Evolutionary conservation across 2,329 filamentous ascomycete genomes (phyloP), one percentile per base, ranked within the genome.

Genomic region (Dothidotthia symphoricarpi): DNA sequence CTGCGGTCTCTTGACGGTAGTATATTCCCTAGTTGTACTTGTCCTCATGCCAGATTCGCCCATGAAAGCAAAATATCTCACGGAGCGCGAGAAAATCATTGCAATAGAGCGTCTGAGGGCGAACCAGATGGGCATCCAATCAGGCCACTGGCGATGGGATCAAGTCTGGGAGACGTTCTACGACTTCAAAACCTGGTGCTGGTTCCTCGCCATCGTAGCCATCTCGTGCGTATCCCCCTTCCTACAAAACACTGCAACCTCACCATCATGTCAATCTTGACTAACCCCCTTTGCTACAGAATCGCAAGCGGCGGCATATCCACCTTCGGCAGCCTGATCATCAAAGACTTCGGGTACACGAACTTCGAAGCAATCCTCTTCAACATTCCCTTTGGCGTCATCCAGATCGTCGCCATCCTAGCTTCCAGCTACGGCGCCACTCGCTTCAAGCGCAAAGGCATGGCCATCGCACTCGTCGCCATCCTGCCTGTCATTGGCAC

Each of bases 61-160:
- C 15, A 52, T 74, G 39, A 58, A 60, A 1, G 68, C 70, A 0
- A 53, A 49, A 24, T 53, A 45, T 11, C 17, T 59, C 11, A 53
- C 29, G 11, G 45, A 51, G 14, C 43, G 49, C 12, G 55, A 57
- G 29, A 39, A 39, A 10, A 24, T 47, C 22, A 47, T 53, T 26
- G 53, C 53, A 0, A 46, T 51, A 2, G 49, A 56, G 32, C 47
- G 55, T 14, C 28, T 59, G 4, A 28, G 47, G 4, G 43, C 47
- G 1, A 55, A 57, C 17, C 51, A 55, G 24, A 59, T 55, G 16
- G 85, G 82, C 17, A 73, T 77, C 24, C 82, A 86, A 33, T 85
- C 88, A 55, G 70, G 77, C 30, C 79, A 83, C 0, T 93, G 87
- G 87, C 78, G 88, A 69, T 91, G 86, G 85, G 77, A 91, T 29